Base-by-base conservation (phyloP, 768 basidiomycete genomes). In the Lyophyllum semitale region DNA sequence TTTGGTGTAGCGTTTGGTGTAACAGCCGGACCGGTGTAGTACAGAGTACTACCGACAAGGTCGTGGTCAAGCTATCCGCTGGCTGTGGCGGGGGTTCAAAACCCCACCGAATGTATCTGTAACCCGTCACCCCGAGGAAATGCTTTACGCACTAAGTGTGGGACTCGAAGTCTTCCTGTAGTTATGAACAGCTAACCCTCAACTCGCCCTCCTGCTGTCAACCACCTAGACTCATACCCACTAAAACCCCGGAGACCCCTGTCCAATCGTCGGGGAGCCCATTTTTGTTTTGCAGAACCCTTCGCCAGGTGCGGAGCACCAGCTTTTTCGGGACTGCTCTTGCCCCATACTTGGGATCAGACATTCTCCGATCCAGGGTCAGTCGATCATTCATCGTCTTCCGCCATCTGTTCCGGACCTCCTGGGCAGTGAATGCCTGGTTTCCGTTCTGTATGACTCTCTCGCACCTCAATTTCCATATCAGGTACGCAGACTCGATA, bases 61-160 rank as follows among this genome's bases (percentile, higher is more conserved):
- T 8, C 37, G 17, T 38, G 17, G n/a, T 38, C 37, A 15, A 15
- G 17, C 37, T 38, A 9, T n/a, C 37, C 37, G 37, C 37, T 38
- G 37, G 37, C 37, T 38, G 37, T n/a, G 42, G 25, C 42, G 25
- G 42, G 42, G 42, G 12, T 17, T 43, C 5, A 26, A 15, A 43
- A 43, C 42, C 42, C 42, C 26, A 27, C 25, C 42, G 6, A 43
- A 25, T 20, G 8, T 5, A 26, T 43, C 22, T 37, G 8, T 41
- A 37, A 51, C 25, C 13, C 15, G 38, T 27, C 42, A 53, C 51
- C 42, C 51, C 42, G 32, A 35, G 51, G 51, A 53, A 53, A 45
- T 53, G 51, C 43, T 9, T 41, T 44, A 53, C 42, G 43, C 51
- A 53, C 51, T 45, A 29, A 53, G 51, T 53, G 51, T 53, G 51